phyloP scores from a whole-genome alignment of 345 rosid species.

The Camelina hispida region DNA sequence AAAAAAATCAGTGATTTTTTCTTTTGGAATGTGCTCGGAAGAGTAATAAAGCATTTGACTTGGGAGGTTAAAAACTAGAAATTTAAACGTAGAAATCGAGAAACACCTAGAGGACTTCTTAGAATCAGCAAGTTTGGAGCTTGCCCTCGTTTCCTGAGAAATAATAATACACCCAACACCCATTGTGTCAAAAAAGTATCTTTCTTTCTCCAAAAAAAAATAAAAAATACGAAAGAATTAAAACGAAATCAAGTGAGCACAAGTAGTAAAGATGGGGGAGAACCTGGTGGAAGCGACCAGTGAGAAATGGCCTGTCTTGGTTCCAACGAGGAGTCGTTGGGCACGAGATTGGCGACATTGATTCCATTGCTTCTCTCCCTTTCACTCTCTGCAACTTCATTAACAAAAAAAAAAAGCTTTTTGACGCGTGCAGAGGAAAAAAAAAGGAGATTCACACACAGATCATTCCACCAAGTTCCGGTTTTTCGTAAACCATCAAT shows the following conservation, averaged over 20 bases:
- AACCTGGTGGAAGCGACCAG: constrained; percentile 89
- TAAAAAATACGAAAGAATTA: neutral
- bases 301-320: constrained; percentile 86
- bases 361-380: constrained; percentile 46
- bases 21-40: constrained; percentile 1
- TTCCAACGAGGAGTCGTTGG: constrained; percentile 96
- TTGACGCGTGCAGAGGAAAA: neutral
- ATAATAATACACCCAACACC: neutral
- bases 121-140: constrained; percentile 62
- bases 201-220: neutral
- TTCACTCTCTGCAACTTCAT: constrained; percentile 7
- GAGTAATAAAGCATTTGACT: neutral
- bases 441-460: neutral
- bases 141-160: constrained; percentile 65
- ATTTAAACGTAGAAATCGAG: neutral
- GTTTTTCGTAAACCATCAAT: constrained; percentile 28
- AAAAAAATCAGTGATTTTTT: constrained; percentile 1
- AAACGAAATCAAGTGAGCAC: neutral
- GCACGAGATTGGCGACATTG: constrained; percentile 48
- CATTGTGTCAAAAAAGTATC: neutral
- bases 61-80: neutral
- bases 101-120: constrained; percentile 59
- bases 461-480: constrained; percentile 9
- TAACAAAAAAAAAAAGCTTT: neutral
- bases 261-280: neutral